Evolutionary conservation across 2,329 filamentous ascomycete species (phyloP).

Genomic region (Dryadomyces quercivorus): DNA sequence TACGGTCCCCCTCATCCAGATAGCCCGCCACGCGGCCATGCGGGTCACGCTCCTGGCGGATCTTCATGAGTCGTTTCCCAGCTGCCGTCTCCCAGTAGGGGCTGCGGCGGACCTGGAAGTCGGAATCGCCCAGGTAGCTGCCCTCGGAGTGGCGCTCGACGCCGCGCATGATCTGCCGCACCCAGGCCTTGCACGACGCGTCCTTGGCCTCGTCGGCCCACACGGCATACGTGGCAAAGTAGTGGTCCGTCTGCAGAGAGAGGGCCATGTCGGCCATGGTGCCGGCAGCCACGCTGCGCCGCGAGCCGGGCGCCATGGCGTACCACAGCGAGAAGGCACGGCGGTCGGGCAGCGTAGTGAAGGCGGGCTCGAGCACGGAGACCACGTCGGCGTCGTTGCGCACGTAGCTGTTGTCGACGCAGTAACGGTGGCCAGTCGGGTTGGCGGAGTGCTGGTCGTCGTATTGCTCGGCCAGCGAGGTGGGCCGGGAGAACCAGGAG

Average conservation of each 20-base stretch:
- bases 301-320: constrained; percentile 35
- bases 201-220: constrained; percentile 36
- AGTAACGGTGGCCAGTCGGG: constrained; percentile 35
- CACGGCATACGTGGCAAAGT: constrained; percentile 39
- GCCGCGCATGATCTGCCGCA: constrained; percentile 24
- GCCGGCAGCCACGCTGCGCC: constrained; percentile 21
- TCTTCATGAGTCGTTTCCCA: constrained; percentile 6
- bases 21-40: constrained; percentile 8
- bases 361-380: constrained; percentile 29
- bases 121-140: constrained; percentile 41
- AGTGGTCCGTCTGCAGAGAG: constrained; percentile 42
- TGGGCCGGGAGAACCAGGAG: too few species aligned
- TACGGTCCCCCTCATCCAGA: constrained; percentile 8
- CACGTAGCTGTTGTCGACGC: constrained; percentile 37
- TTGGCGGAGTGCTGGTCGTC: constrained; percentile 30
- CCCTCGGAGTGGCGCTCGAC: constrained; percentile 30
- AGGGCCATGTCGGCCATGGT: constrained; percentile 32
- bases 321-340: constrained; percentile 37
- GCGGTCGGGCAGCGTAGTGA: constrained; percentile 31
- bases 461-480: constrained; percentile 22
- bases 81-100: constrained; percentile 33
- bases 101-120: constrained; percentile 34
- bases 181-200: constrained; percentile 28
- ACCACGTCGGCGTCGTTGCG: constrained; percentile 32
- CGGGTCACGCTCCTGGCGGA: constrained; percentile 7